A percentile compares a stretch with the other conserved stretches of the same genome.
These are phyloP conservation scores for Nicotiana obtusifolia DNA, from an alignment of 257 asterid species.

Conservation along the genomic window DNA sequence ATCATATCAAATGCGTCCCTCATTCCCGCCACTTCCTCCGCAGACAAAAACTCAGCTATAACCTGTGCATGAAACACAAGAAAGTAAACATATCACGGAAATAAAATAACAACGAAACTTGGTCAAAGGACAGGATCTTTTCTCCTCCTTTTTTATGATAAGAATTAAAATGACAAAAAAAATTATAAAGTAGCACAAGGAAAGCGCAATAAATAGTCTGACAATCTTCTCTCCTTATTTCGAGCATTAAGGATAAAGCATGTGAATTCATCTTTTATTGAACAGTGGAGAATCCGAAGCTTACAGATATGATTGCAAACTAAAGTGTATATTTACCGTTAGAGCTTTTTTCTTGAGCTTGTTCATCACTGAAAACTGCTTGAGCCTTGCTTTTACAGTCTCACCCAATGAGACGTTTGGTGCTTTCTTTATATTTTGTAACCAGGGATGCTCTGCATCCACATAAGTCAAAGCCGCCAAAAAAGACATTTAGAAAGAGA, in stretches of 20 bases:
- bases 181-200: not conserved
- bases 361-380: constrained; percentile 65
- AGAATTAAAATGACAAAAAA: not conserved
- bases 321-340: constrained; percentile 28
- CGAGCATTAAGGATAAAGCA: not conserved
- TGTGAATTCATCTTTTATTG: not conserved
- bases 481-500: not conserved
- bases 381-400: constrained; percentile 70
- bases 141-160: not conserved
- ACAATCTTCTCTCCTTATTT: not conserved
- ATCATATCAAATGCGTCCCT: constrained; percentile 50
- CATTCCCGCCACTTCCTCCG: constrained; percentile 66
- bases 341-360: constrained; percentile 65
- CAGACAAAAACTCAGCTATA: constrained; percentile 61
- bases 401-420: constrained; percentile 69
- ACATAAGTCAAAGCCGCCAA: not conserved
- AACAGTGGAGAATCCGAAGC: not conserved
- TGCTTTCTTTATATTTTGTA: constrained; percentile 54
- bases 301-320: not conserved
- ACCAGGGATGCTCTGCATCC: constrained; percentile 62
- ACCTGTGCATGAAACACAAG: constrained; percentile 31
- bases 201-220: not conserved
- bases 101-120: not conserved
- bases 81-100: not conserved
- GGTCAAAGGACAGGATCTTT: not conserved